phyloP scores from a whole-genome alignment of 805 yeast species.

The Candida fluviatilis region DNA sequence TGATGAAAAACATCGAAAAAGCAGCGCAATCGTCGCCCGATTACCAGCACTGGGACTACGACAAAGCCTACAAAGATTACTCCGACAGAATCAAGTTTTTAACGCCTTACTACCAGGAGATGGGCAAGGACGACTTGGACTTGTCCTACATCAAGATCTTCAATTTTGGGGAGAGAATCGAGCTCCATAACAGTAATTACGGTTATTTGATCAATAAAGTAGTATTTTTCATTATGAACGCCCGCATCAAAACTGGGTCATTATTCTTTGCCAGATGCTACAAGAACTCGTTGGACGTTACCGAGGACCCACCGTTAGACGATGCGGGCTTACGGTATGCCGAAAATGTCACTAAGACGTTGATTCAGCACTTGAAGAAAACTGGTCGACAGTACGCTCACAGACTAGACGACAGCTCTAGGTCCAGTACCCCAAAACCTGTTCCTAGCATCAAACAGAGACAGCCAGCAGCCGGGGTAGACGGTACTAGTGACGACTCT shows the following conservation, averaged over 20 bases:
- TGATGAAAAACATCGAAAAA: conserved; percentile 66
- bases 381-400: conserved; percentile 32
- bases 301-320: conserved; percentile 79
- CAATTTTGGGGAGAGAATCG: conserved; percentile 83
- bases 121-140: conserved; percentile 46
- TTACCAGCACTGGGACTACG: conserved; percentile 70
- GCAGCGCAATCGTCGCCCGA: conserved; percentile 89
- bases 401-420: conserved; percentile 6
- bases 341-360: conserved; percentile 53
- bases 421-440: background rate
- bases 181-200: conserved; percentile 73
- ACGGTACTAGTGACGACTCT: conserved; percentile 56
- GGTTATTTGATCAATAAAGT: conserved; percentile 91
- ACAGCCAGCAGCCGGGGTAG: conserved; percentile 47
- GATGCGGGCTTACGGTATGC: conserved; percentile 72
- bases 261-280: conserved; percentile 89
- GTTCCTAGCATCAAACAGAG: conserved; percentile 30
- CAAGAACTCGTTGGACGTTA: conserved; percentile 51
- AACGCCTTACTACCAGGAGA: conserved; percentile 67
- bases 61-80: conserved; percentile 74
- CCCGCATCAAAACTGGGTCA: conserved; percentile 80
- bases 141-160: conserved; percentile 79
- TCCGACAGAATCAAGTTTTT: conserved; percentile 65
- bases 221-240: conserved; percentile 87
- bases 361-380: conserved; percentile 35